These are phyloP conservation scores for Sambucus nigra DNA, from an alignment of 129 eudicot species.

Conservation along the genomic window DNA sequence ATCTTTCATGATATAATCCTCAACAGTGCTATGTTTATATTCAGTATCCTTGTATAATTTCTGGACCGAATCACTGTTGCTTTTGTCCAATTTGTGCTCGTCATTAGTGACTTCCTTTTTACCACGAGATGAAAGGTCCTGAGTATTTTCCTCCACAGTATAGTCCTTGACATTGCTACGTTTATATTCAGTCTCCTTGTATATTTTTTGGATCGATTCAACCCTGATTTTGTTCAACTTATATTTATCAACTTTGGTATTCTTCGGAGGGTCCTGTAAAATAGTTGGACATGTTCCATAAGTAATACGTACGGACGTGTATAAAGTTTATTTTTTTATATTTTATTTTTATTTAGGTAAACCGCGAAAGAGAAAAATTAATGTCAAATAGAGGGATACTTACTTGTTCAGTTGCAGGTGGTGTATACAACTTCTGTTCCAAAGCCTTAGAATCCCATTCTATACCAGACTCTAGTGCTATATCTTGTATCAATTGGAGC, in stretches of 20 bases:
- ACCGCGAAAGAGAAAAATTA: too few relatives aligned
- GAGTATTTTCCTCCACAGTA: background rate
- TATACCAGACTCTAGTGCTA: conserved; percentile 54
- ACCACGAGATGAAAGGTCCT: background rate
- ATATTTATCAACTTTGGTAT: conserved; percentile 13
- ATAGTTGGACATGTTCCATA: background rate
- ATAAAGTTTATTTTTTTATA: too few relatives aligned
- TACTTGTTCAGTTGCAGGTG: conserved; percentile 42
- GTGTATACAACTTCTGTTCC: conserved; percentile 45
- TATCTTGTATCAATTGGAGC: conserved; percentile 61
- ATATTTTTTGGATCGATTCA: background rate
- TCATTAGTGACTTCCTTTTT: background rate
- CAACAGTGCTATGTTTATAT: background rate
- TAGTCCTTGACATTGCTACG: background rate
- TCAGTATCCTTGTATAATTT: background rate
- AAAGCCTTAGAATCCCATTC: conserved; percentile 54
- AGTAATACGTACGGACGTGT: too few relatives aligned
- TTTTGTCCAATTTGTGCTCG: too few relatives aligned
- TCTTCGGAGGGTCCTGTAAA: conserved; percentile 31
- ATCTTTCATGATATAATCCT: background rate
- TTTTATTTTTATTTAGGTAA: too few relatives aligned
- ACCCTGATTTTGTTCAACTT: background rate
- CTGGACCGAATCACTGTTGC: background rate
- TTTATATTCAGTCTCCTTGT: background rate
- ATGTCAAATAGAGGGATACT: background rate